Conservation (phyloP, 2,329 filamentous ascomycete genomes). For the Dactylellina leptospora region DNA sequence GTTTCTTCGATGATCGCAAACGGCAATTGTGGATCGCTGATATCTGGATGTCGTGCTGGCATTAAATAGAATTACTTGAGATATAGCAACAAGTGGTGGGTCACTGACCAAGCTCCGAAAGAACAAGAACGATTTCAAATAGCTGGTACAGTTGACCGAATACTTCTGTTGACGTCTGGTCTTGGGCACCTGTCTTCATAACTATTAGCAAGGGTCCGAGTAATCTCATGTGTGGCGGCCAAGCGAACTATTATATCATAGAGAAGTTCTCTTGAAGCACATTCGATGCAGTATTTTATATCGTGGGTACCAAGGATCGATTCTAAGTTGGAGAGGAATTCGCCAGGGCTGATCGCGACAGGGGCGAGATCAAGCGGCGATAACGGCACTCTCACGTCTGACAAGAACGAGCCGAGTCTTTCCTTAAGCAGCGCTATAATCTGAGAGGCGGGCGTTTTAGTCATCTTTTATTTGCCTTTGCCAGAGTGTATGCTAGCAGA, state of each 20-base stretch:
- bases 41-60: constrained; percentile 58
- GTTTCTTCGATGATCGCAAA: constrained; percentile 95
- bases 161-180: background rate
- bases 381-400: background rate
- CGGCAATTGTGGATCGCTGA: constrained; percentile 79
- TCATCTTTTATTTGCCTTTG: too few relatives aligned
- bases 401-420: constrained; percentile 2
- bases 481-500: too few relatives aligned
- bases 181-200: constrained; percentile 28
- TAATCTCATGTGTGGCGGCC: background rate
- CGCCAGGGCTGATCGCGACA: background rate
- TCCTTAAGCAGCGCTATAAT: constrained; percentile 19
- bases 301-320: constrained; percentile 12
- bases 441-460: constrained; percentile 1
- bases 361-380: constrained; percentile 1
- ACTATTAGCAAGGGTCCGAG: background rate
- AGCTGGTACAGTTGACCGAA: constrained; percentile 61
- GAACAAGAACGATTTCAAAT: constrained; percentile 86
- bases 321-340: constrained; percentile 11
- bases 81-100: background rate
- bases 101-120: constrained; percentile 75
- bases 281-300: constrained; percentile 41
- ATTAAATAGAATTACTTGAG: background rate
- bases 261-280: constrained; percentile 45
- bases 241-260: constrained; percentile 45